Percentiles rank a stretch among this genome's conserved stretches.
Conservation (phyloP, 441 rosid species). For the Erysimum cheiri region DNA sequence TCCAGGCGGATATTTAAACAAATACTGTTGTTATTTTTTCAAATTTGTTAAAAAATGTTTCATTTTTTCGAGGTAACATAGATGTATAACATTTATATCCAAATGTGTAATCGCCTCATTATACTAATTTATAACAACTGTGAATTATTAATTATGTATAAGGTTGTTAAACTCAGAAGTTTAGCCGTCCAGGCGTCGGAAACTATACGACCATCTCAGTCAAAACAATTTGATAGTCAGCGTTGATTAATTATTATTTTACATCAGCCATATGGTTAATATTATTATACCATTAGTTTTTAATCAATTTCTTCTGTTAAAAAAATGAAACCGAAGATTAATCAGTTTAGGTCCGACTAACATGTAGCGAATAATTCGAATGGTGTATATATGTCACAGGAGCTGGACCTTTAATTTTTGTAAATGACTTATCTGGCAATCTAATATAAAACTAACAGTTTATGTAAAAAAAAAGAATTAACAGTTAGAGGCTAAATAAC, state of each 20-base stretch:
- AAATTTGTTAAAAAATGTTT: neutral
- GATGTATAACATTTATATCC: neutral
- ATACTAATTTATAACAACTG: conserved; percentile 1
- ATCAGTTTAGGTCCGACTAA: neutral
- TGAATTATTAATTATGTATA: neutral
- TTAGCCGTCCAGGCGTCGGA: conserved; percentile 27
- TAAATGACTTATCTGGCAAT: neutral
- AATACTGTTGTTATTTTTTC: neutral
- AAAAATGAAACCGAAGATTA: neutral
- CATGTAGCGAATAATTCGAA: neutral
- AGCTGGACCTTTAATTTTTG: conserved; percentile 1
- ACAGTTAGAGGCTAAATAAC: neutral
- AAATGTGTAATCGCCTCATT: neutral
- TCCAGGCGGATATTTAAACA: conserved; percentile 2
- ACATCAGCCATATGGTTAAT: neutral
- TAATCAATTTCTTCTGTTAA: no score
- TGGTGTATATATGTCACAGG: neutral
- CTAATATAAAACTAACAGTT: neutral
- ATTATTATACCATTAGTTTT: neutral
- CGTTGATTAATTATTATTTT: neutral
- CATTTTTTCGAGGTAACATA: neutral
- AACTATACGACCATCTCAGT: conserved; percentile 23
- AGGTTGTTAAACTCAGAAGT: neutral
- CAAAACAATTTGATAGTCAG: conserved; percentile 17
- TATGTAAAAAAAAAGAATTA: no score